Base-by-base conservation (phyloP, 495 filamentous ascomycete genomes). In the Podospora comata region DNA sequence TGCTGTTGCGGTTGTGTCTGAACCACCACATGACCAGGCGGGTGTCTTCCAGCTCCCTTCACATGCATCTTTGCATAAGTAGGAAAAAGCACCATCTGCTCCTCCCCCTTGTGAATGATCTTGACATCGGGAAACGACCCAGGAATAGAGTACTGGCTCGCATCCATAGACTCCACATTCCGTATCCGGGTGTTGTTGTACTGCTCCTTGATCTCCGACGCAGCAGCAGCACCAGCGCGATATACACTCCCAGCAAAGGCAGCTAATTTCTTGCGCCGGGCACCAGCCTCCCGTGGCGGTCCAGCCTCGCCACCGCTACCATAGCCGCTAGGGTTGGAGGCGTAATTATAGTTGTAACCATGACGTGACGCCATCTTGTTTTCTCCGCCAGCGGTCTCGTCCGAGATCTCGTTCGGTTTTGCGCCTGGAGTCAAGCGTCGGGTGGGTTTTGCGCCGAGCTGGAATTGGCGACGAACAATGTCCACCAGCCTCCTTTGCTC, bases 21-120 rank as follows among this genome's bases (percentile, higher is more conserved):
- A 19, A 68, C 60, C n/a, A 66, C 19, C 5, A 66, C 56, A 7
- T 61, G 56, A 5, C 67, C 60, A 28, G 65, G 63, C 30, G 65
- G 63, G 5, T 26, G 18, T 30, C 54, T 39, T 44, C 68, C 66
- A 2, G 5, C 75, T 67, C 71, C 72, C 72, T 83, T 87, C n/a
- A 84, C 74, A 77, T 96, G 85, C 72, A 83, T 84, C 76, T 91
- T 83, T 57, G 91, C 91, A 80, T 98, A 96, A 72, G 92, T 94
- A 7, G 95, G 95, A 74, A 97, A 99, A 16, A 98, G 73, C 13
- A 98, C 85, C 88, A 99, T 91, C 81, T 97, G 92, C 79, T 97
- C 94, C 70, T 91, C 87, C 23, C 91, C 93, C 54, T 86, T 90
- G 7, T 88, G 84, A 23, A 90, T 87, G 63, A 97, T 90, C 15